Base-by-base conservation (phyloP, 2,329 filamentous ascomycete species). In the Pseudogymnoascus destructans region DNA sequence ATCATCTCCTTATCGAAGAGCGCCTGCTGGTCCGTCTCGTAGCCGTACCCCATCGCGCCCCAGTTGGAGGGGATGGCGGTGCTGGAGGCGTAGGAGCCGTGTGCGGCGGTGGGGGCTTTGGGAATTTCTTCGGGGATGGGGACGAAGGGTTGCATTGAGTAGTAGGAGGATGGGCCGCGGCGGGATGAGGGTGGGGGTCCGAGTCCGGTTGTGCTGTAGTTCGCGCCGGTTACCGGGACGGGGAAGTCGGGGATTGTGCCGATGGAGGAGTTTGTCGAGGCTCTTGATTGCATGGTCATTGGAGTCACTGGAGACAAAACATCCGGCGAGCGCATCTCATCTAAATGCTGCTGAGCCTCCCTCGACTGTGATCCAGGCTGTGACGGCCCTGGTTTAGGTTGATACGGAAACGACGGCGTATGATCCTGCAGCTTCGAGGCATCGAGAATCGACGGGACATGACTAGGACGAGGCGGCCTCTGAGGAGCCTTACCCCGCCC, bases 41-140 rank as follows among this genome's bases (percentile, higher is more conserved):
- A 58, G 25, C 63, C 62, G 13, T 65, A 60, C 11, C 66, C 64
- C 35, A 65, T 64, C 30, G 67, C 64, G 32, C 75, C 80, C 80
- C 85, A 89, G 63, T 75, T 82, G 17, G 82, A 79, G 1, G 86
- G 86, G 68, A 89, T 87, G 0, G 80, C 85, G 33, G 82, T 79
- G 64, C 85, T 89, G 2, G 87, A 89, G 19, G 81, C 86, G 65
- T 81, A 85, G 0, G 86, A 89, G 25, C 76, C 75, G 66, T 81
- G 79, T 0, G 82, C 81, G 58, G 82, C 81, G 58, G 77, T 73
- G 21, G 77, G 66, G 21, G 70, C 65, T 55, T 72, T 74, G 0
- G 79, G 76, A 62, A 77, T 80, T 67, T 90, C 86, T 69, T 90
- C 87, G 0, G 83, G 84, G 57, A 91, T 90, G 0, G 87, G 86